A percentile compares a stretch with the other conserved stretches of the same genome.
Conservation (phyloP, 768 basidiomycete species). For the Phylloporus arenicola region DNA sequence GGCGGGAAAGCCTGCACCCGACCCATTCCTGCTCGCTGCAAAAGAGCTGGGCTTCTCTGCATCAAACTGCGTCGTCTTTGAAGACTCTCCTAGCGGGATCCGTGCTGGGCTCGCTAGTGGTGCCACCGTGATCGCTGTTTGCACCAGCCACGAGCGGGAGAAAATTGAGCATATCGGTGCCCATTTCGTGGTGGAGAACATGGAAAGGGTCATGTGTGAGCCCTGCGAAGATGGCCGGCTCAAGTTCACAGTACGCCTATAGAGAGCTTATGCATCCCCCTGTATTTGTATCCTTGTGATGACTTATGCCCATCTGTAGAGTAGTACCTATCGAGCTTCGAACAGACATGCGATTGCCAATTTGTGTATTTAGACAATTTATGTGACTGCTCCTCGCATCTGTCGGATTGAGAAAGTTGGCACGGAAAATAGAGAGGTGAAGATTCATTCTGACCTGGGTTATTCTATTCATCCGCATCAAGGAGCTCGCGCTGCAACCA, state of each 20-base stretch:
- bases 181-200: constrained; percentile 50
- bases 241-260: constrained; percentile 38
- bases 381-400: background rate
- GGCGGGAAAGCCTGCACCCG: constrained; percentile 58
- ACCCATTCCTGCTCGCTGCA: constrained; percentile 61
- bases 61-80: constrained; percentile 68
- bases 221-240: constrained; percentile 37
- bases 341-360: background rate
- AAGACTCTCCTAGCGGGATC: constrained; percentile 67
- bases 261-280: background rate
- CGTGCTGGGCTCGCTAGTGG: constrained; percentile 68
- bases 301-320: constrained; percentile 1
- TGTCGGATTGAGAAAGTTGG: background rate
- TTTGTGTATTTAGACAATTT: background rate
- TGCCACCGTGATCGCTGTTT: constrained; percentile 66
- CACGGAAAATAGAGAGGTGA: background rate
- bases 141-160: constrained; percentile 61
- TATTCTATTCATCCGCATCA: constrained; percentile 21
- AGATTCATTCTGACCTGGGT: background rate
- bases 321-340: background rate
- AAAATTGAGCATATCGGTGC: constrained; percentile 53
- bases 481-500: constrained; percentile 25
- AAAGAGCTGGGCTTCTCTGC: constrained; percentile 51
- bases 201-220: constrained; percentile 44
- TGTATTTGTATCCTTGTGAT: background rate